Conservation (phyloP, 768 basidiomycete genomes). For the Atractiella rhizophila region DNA sequence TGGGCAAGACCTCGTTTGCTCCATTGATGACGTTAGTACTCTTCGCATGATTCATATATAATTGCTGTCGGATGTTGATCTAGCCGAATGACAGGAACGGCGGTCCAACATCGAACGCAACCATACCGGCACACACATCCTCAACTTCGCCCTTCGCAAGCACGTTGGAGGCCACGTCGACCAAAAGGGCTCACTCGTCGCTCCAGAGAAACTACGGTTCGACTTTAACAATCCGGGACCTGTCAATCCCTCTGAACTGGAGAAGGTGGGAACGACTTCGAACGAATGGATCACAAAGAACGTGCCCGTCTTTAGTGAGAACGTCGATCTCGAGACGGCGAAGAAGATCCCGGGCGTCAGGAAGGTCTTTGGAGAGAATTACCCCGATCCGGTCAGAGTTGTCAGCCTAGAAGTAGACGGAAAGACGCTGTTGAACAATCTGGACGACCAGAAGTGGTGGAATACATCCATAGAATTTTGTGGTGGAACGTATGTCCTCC, state of each 20-base stretch:
- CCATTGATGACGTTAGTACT: slow-evolving; percentile 61
- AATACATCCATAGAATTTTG: slow-evolving; percentile 86
- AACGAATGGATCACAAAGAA: slow-evolving; percentile 74
- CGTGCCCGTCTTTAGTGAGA: slow-evolving; percentile 66
- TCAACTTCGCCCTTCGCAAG: slow-evolving; percentile 79
- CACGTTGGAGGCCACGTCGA: slow-evolving; percentile 91
- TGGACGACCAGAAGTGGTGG: slow-evolving; percentile 75
- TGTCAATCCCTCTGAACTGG: slow-evolving; percentile 47
- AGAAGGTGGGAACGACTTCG: slow-evolving; percentile 57
- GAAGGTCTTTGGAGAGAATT: slow-evolving; percentile 91
- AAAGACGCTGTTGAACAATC: slow-evolving; percentile 59
- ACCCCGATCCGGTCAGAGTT: slow-evolving; percentile 90
- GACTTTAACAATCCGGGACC: slow-evolving; percentile 93
- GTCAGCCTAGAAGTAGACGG: slow-evolving; percentile 71
- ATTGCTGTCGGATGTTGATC: not conserved
- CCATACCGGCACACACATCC: slow-evolving; percentile 93
- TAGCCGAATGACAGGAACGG: slow-evolving; percentile 33
- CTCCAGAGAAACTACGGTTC: slow-evolving; percentile 82
- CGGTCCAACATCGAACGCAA: slow-evolving; percentile 92
- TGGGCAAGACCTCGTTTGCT: slow-evolving; percentile 57
- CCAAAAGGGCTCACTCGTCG: slow-evolving; percentile 92
- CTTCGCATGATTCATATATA: not conserved
- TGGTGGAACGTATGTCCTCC: slow-evolving; percentile 58
- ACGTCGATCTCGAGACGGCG: slow-evolving; percentile 49
- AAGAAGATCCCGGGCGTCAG: slow-evolving; percentile 75